phyloP scores from a whole-genome alignment of 139 green algal species.

The Chlamydomonas sphaeroides region DNA sequence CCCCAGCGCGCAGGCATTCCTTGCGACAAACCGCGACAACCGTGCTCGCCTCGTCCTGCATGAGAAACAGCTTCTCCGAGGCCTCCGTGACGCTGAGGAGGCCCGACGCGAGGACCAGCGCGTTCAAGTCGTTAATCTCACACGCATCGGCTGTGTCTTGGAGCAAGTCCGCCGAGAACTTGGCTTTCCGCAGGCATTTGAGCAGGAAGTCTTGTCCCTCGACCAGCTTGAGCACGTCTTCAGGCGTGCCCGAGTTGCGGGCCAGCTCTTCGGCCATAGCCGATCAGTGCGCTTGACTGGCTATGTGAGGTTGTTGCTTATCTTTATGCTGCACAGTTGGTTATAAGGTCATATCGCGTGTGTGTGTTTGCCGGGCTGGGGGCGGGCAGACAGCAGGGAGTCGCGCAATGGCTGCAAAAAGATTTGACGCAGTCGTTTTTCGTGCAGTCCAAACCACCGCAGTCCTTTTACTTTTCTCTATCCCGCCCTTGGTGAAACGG shows the following conservation, averaged over 20 bases:
- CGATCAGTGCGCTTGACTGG: no score
- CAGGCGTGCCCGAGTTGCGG: constrained; percentile 13
- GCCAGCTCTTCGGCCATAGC: constrained; percentile 31
- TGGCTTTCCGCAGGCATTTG: constrained; percentile 42
- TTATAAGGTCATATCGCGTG: no score
- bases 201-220: constrained; percentile 38
- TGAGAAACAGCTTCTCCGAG: constrained; percentile 55
- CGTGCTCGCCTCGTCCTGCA: constrained; percentile 49
- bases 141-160: constrained; percentile 49
- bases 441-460: no score
- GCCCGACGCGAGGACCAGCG: constrained; percentile 35
- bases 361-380: no score
- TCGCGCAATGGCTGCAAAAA: no score
- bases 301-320: no score
- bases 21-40: constrained; percentile 39
- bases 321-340: no score
- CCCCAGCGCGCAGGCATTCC: constrained; percentile 47
- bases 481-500: no score
- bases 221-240: constrained; percentile 21
- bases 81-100: constrained; percentile 36
- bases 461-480: no score
- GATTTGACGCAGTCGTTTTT: no score
- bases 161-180: constrained; percentile 47
- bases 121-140: constrained; percentile 55
- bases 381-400: no score